These are phyloP conservation scores for Ophiognomonia clavigignenti-juglandacearum DNA, from an alignment of 2,329 filamentous ascomycete genomes.

Conservation along the genomic window DNA sequence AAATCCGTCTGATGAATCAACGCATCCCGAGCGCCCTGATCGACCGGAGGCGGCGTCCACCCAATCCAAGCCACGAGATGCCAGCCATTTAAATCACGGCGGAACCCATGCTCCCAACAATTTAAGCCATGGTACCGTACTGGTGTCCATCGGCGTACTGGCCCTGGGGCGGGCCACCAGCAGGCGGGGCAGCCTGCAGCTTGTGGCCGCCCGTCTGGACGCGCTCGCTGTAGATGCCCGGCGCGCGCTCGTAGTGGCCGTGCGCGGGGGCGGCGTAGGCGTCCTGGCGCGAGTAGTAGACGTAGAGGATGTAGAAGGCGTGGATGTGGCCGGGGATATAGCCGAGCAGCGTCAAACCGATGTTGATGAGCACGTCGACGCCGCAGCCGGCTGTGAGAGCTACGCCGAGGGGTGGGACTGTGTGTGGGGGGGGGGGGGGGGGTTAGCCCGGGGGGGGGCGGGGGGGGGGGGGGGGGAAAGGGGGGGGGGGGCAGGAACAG, in stretches of 20 bases:
- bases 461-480: not conserved
- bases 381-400: conserved; percentile 62
- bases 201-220: conserved; percentile 69
- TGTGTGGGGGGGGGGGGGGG: not conserved
- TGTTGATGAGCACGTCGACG: conserved; percentile 60
- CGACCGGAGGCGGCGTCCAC: too few relatives aligned
- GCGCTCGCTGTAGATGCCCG: conserved; percentile 67
- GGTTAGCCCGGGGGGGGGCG: not conserved
- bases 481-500: not conserved
- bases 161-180: conserved; percentile 6
- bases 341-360: conserved; percentile 62
- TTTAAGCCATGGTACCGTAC: conserved; percentile 12
- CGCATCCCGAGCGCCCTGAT: too few relatives aligned
- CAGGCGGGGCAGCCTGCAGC: conserved; percentile 43
- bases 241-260: conserved; percentile 49
- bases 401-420: conserved; percentile 64
- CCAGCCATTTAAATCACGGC: too few relatives aligned
- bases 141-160: not conserved
- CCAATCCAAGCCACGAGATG: not conserved
- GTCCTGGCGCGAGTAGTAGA: conserved; percentile 73
- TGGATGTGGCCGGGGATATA: conserved; percentile 75
- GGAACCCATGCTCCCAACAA: not conserved
- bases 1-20: too few relatives aligned
- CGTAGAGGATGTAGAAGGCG: conserved; percentile 76
- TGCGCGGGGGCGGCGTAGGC: conserved; percentile 60